These are phyloP conservation scores for Penicillium sp. DNA, from an alignment of 2,329 filamentous ascomycete genomes.

Conservation along the genomic window DNA sequence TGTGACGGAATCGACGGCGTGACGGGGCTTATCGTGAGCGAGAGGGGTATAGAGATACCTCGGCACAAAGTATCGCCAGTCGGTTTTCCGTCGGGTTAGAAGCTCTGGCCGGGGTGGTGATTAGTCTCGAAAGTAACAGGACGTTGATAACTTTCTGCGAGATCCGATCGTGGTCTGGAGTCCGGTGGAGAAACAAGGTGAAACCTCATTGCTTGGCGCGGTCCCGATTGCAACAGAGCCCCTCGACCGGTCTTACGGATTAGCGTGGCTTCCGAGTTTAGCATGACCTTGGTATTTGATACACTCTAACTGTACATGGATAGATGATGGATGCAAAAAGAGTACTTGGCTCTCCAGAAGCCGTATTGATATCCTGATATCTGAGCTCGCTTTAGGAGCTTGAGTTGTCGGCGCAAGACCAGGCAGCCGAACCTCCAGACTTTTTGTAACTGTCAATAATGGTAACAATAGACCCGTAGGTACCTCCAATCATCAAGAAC, in stretches of 20 bases:
- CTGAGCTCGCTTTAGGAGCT: not conserved
- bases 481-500: constrained; percentile 47
- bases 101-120: not conserved
- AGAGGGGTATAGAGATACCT: not conserved
- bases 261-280: not conserved
- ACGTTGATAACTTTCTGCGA: not conserved
- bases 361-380: not conserved
- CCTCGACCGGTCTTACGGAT: not conserved
- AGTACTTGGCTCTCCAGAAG: not conserved
- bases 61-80: no score
- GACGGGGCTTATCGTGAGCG: not conserved
- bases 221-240: not conserved
- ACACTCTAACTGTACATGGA: not conserved
- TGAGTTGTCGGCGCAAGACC: constrained; percentile 48
- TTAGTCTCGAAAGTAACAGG: not conserved
- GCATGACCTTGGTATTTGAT: not conserved
- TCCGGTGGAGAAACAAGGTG: constrained; percentile 1
- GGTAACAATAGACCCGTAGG: constrained; percentile 45
- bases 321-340: not conserved
- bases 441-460: constrained; percentile 40
- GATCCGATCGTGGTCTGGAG: not conserved
- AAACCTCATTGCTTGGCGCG: constrained; percentile 3
- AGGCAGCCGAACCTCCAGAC: constrained; percentile 38
- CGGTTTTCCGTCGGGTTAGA: not conserved
- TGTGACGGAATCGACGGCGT: not conserved